phyloP scores from a whole-genome alignment of 106 monocot species.

The Gastrodia elata region DNA sequence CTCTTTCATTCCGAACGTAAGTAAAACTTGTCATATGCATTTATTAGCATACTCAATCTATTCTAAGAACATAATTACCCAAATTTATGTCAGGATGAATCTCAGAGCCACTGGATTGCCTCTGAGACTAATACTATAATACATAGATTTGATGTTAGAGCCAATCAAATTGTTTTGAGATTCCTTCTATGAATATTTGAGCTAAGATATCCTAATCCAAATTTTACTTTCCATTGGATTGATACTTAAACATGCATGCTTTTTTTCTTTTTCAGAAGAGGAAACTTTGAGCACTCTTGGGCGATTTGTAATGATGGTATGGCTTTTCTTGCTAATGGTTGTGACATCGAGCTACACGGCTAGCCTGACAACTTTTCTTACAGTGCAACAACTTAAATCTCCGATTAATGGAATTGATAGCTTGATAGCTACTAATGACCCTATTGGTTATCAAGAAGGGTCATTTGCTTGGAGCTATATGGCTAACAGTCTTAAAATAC shows the following conservation, averaged over 20 bases:
- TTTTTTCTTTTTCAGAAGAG: constrained; percentile 35
- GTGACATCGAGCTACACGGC: constrained; percentile 82
- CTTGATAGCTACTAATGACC: constrained; percentile 44
- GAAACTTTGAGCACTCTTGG: constrained; percentile 48
- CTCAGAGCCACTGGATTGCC: too few relatives aligned
- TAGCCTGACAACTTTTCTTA: constrained; percentile 70
- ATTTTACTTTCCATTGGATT: too few relatives aligned
- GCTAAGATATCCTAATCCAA: too few relatives aligned
- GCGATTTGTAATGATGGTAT: constrained; percentile 60
- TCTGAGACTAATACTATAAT: too few relatives aligned
- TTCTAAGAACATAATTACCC: too few relatives aligned
- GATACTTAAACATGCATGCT: constrained; percentile 3
- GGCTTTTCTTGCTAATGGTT: constrained; percentile 69
- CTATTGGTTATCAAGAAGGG: constrained; percentile 64
- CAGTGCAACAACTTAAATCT: constrained; percentile 61
- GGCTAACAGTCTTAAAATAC: constrained; percentile 35
- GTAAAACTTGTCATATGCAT: constrained; percentile 11
- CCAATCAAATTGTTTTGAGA: too few relatives aligned
- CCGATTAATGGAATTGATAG: constrained; percentile 56
- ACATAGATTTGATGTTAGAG: too few relatives aligned
- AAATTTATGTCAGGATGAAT: too few relatives aligned
- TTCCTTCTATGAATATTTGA: too few relatives aligned
- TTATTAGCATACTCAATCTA: neutral
- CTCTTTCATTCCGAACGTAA: constrained; percentile 46
- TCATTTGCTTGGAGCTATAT: constrained; percentile 53